These are phyloP conservation scores for Marasmius fiardii DNA, from an alignment of 1,284 basidiomycete species.

Conservation along the genomic window DNA sequence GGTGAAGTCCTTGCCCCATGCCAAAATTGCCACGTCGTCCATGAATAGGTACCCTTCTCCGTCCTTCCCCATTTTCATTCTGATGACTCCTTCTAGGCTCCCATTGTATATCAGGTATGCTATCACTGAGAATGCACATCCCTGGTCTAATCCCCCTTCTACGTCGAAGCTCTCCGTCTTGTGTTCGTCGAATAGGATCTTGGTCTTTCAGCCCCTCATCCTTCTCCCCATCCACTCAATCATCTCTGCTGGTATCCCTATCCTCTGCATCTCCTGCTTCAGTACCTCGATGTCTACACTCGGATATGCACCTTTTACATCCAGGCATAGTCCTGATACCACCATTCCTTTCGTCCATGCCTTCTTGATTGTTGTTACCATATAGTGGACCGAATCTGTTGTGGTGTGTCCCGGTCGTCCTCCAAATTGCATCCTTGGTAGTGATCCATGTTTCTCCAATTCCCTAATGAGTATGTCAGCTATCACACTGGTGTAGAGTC, in stretches of 20 bases:
- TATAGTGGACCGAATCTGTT: conserved; percentile 29
- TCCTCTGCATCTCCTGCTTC: conserved; percentile 26
- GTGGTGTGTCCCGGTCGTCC: conserved; percentile 30
- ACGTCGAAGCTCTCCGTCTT: conserved; percentile 14
- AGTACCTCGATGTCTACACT: conserved; percentile 22
- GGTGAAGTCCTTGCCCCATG: background rate
- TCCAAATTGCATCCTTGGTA: conserved; percentile 30
- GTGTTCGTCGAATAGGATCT: too few species aligned
- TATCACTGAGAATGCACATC: conserved; percentile 21
- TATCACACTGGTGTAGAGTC: conserved; percentile 24
- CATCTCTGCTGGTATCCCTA: conserved; percentile 23
- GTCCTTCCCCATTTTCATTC: background rate
- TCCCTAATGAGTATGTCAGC: conserved; percentile 22
- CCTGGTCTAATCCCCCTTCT: conserved; percentile 27
- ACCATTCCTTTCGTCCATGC: conserved; percentile 27
- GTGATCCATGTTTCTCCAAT: conserved; percentile 21
- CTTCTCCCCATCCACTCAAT: background rate
- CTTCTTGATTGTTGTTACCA: conserved; percentile 25
- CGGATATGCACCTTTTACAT: conserved; percentile 31
- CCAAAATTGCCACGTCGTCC: background rate
- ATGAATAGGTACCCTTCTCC: background rate
- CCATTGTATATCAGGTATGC: background rate
- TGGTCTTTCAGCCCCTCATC: too few species aligned
- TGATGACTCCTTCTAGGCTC: background rate
- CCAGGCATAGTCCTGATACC: conserved; percentile 28